Evolutionary conservation across 768 basidiomycete species (phyloP).

Genomic region (Suillus sp.): DNA sequence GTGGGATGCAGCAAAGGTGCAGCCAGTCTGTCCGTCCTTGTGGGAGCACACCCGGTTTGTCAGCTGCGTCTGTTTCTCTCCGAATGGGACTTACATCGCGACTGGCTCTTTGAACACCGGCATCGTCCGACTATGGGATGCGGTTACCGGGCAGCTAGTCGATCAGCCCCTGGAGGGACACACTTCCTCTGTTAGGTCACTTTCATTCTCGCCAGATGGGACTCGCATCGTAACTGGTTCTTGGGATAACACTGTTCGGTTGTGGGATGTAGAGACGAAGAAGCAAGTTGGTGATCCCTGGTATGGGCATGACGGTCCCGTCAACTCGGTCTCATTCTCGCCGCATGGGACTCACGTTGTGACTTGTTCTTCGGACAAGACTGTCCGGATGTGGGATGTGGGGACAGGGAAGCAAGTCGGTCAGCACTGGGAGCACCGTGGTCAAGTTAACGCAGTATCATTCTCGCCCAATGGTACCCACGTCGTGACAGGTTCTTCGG

Average conservation of each 20-base stretch:
- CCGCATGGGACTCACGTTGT: constrained; percentile 9
- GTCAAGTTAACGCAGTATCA: neutral
- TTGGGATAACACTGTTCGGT: neutral
- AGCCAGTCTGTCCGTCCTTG: constrained; percentile 1
- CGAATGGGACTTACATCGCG: constrained; percentile 20
- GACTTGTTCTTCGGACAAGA: neutral
- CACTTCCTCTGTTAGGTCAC: neutral
- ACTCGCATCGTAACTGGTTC: constrained; percentile 8
- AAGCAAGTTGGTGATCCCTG: constrained; percentile 2
- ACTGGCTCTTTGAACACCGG: constrained; percentile 21
- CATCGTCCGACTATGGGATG: constrained; percentile 23
- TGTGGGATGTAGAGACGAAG: constrained; percentile 11
- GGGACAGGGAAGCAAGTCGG: neutral
- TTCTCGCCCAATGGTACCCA: constrained; percentile 6
- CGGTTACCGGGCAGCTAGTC: neutral
- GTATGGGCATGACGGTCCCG: constrained; percentile 1
- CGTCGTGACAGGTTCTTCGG: constrained; percentile 20
- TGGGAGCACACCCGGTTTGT: constrained; percentile 19
- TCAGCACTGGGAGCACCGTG: neutral
- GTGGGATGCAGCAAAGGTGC: constrained; percentile 11
- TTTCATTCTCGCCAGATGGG: constrained; percentile 14
- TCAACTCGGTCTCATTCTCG: constrained; percentile 14
- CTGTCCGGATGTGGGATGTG: neutral
- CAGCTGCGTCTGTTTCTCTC: constrained; percentile 23
- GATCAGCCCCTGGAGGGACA: neutral